Conservation (phyloP, 768 basidiomycete genomes). For the Boletus sp. region DNA sequence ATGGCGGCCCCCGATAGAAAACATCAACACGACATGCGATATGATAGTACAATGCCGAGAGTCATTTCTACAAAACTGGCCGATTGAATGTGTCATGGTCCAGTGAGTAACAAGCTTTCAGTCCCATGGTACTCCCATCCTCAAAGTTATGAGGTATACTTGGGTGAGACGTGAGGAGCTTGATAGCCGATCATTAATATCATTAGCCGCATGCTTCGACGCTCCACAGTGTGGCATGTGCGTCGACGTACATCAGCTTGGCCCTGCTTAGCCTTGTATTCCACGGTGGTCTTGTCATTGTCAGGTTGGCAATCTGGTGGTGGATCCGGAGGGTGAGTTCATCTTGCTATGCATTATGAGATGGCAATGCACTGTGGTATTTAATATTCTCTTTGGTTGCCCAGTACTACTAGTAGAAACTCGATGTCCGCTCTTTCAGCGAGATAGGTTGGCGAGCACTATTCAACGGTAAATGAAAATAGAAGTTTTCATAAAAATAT, state of each 20-base stretch:
- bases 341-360: too few species aligned
- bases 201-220: too few species aligned
- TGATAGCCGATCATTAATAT: not conserved
- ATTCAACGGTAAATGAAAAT: not conserved
- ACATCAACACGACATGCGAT: not conserved
- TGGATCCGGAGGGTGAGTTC: too few species aligned
- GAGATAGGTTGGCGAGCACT: not conserved
- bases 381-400: not conserved
- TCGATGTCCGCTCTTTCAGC: not conserved
- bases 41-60: not conserved
- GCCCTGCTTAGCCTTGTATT: too few species aligned
- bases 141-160: too few species aligned
- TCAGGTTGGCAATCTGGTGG: too few species aligned
- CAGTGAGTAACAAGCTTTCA: not conserved
- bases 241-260: too few species aligned
- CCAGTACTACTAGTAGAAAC: not conserved
- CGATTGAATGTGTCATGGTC: not conserved
- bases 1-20: not conserved
- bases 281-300: too few species aligned
- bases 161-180: too few species aligned
- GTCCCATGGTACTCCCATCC: not conserved
- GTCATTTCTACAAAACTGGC: not conserved
- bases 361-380: not conserved
- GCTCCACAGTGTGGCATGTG: too few species aligned
- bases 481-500: not conserved